Base-by-base conservation (phyloP, 2,329 filamentous ascomycete genomes). In the Colletotrichum sp. region DNA sequence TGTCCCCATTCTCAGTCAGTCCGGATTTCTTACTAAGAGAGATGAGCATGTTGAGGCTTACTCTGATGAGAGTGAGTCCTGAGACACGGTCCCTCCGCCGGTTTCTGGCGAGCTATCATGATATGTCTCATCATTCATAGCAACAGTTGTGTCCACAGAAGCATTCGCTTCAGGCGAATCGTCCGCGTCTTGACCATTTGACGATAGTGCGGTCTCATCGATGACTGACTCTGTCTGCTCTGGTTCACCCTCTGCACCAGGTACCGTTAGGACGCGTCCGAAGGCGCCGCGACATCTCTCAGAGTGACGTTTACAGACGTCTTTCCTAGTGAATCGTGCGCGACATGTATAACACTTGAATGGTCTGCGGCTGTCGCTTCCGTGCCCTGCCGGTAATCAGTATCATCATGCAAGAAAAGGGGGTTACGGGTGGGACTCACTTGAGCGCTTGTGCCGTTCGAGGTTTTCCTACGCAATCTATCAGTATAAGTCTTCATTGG, bases 401-500 rank as follows among this genome's bases (percentile, higher is more conserved):
- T 34, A 65, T 29, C 25, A 25, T 52, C 27, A 70, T 15, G 13
- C 13, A 62, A 59, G 25, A 25, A 55, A 34, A 3, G 22, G 30
- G 13, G 22, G 62, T 19, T 34, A 64, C 29, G 32, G 7, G 22
- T 32, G 32, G 19, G 27, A 34, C 73, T 22, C 71, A 80, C 79
- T 79, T 13, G 79, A 78, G 13, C 79, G 79, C 55, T 72, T 76
- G 34, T 80, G 79, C 12, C 79, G 79, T 62, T 72, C 77, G 55
- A 79, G 27, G 32, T 80, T 80, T 72, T 79, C 79, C 76, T 80
- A 22, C 22, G 30, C 34, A 6, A 19, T 15, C 16, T 27, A 55
- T 52, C 7, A 49, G 4, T 25, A 52, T 34, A 22, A 44, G 2
- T 19, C 8, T 22, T 15, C 9, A 7, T 22, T 64, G 12, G 19